Conservation (phyloP, 305 asterid species). For the Plantago lanceolata region DNA sequence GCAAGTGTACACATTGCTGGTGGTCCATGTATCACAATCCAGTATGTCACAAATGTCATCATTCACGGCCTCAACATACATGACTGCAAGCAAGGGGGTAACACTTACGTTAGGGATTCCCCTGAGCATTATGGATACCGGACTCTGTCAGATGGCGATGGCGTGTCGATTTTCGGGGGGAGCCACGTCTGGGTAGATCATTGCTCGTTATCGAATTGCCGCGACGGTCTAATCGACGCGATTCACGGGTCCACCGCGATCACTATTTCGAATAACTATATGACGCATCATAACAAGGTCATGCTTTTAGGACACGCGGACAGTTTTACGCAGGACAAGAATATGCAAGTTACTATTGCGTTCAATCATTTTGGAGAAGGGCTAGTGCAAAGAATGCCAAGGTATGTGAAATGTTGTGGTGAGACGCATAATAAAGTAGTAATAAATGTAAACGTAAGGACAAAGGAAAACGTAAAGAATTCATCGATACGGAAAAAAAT, state of each 20-base stretch:
- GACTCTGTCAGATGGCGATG: slow-evolving; percentile 75
- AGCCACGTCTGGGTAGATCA: slow-evolving; percentile 87
- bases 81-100: slow-evolving; percentile 76
- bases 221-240: slow-evolving; percentile 73
- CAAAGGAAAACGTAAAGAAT: background rate
- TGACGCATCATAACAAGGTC: slow-evolving; percentile 82
- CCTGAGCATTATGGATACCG: slow-evolving; percentile 82
- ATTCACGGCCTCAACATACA: slow-evolving; percentile 76
- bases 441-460: too few relatives aligned
- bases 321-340: slow-evolving; percentile 45
- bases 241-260: slow-evolving; percentile 79
- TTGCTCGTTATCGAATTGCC: slow-evolving; percentile 67
- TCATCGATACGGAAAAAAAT: background rate
- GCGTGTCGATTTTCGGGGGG: slow-evolving; percentile 72
- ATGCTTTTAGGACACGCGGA: slow-evolving; percentile 86
- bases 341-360: slow-evolving; percentile 81
- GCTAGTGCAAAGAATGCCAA: slow-evolving; percentile 89
- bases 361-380: slow-evolving; percentile 92
- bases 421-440: background rate
- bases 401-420: slow-evolving; percentile 32
- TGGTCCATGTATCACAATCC: slow-evolving; percentile 76
- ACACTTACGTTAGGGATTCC: slow-evolving; percentile 75
- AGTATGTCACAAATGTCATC: slow-evolving; percentile 63
- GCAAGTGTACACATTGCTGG: slow-evolving; percentile 79
- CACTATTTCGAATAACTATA: slow-evolving; percentile 67